Evolutionary conservation across 495 filamentous ascomycete species (phyloP).

Genomic region (Penicillium simplicissimum): DNA sequence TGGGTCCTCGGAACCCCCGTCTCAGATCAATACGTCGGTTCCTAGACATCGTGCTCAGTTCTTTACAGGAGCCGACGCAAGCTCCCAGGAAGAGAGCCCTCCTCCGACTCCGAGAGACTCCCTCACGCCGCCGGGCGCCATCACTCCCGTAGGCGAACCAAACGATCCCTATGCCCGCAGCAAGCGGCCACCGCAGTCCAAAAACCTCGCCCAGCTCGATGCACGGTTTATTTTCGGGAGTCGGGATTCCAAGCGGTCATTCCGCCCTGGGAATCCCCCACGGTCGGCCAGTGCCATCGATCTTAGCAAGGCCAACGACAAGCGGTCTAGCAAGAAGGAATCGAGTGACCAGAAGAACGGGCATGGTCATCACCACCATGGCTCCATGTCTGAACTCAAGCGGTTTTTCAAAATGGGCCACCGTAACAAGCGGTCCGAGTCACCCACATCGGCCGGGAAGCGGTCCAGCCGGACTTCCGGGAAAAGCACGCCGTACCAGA

Average conservation of each 20-base stretch:
- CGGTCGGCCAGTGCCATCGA: conserved; percentile 51
- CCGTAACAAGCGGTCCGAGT: conserved; percentile 66
- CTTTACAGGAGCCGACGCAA: conserved; percentile 65
- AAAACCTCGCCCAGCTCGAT: conserved; percentile 70
- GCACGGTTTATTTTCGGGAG: conserved; percentile 80
- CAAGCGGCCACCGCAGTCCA: conserved; percentile 72
- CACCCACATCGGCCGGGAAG: conserved; percentile 51
- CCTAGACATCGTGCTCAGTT: conserved; percentile 69
- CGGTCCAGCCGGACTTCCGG: conserved; percentile 49
- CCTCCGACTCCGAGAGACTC: conserved; percentile 56
- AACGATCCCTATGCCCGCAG: conserved; percentile 89
- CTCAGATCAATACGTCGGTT: conserved; percentile 35
- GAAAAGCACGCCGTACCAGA: conserved; percentile 58
- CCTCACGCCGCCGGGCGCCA: conserved; percentile 63
- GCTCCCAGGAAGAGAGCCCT: conserved; percentile 53
- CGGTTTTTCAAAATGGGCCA: conserved; percentile 80
- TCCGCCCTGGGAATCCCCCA: conserved; percentile 36
- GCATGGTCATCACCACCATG: conserved; percentile 51
- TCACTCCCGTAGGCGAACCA: conserved; percentile 75
- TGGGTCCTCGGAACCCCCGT: conserved; percentile 42
- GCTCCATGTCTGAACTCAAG: conserved; percentile 93
- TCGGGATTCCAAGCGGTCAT: conserved; percentile 52
- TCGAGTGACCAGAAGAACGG: conserved; percentile 35
- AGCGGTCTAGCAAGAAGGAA: conserved; percentile 50
- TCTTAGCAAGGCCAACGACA: conserved; percentile 44